Evolutionary conservation across 1,139 yeast species (phyloP), one percentile per base, ranked within the genome.

Genomic region (Yamadazyma epiphylla): DNA sequence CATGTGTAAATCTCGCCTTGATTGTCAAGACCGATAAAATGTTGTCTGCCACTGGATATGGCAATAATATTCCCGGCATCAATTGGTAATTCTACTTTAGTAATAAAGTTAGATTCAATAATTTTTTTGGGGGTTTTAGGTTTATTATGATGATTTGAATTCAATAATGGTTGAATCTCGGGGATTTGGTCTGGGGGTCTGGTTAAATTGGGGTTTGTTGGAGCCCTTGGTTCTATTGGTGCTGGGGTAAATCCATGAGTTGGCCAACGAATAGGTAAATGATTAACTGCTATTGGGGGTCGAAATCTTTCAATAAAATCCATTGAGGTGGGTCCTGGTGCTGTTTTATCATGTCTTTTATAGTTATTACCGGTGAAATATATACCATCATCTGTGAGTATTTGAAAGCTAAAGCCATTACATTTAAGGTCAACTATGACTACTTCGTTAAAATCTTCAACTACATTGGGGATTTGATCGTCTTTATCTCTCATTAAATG

Each of bases 321-420:
- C 5, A 14, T 13, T 3, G 15, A 15, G 2, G 8, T 30, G 2
- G 60, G 58, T 5, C 58, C 51, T 12, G 55, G 56, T 22, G 55
- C 36, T 7, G 48, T 25, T 10, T 29, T 14, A 10, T 29, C 30
- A 19, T 36, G 25, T 10, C 42, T 65, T 9, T 67, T 69, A 65
- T 77, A 77, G 13, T 63, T 58, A 4, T 60, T 45, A 0, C 85
- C 85, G 0, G 82, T 74, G 27, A 62, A 66, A 48, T 62, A 78
- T 10, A 80, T 45, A 0, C 87, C 87, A 3, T 61, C 52, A 25
- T 65, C 61, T 0, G 81, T 70, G 27, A 82, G 54, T 1, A 83
- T 56, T 27, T 78, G 75, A 44, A 80, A 77, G n/a, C 81, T 70
- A 46, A 66, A 81, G 1, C 94, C 94, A 22, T 82, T 82, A 5